Base-by-base conservation (phyloP, 1,139 yeast genomes). In the Blastobotrys persicus region DNA sequence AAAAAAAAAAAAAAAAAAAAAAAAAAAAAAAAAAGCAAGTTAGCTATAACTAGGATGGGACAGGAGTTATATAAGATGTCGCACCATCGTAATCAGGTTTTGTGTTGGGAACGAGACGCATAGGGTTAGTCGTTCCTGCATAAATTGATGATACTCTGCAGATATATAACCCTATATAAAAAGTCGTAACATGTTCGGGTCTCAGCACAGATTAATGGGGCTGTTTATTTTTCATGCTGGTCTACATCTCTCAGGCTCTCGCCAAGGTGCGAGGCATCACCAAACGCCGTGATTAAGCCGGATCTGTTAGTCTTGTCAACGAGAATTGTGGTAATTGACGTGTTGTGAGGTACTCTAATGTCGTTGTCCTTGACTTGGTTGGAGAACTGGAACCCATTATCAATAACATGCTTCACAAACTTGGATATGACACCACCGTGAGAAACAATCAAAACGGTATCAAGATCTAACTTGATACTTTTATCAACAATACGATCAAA, bases 391-490 rank as follows among this genome's bases (percentile, higher is more conserved):
- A 56, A 80, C 4, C 67, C 64, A 44, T 64, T 59, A 2, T 60
- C 58, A 51, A 77, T 70, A 35, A 79, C 64, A 53, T 77, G 72
- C 47, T 79, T 58, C 62, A 64, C 52, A 61, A 84, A 75, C 43
- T 81, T 77, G 47, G 88, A 77, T 31, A 89, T 81, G 1, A 88
- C 88, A 4, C 96, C 96, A 16, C 97, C 97, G 63, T 89, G 97
- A 11, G 92, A 81, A 50, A 92, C 82, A 20, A 88, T 55, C 23
- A 83, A 71, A 1, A 85, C 75, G 53, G 84, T 85, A 42, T 67
- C 64, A 53, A 71, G 65, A 16, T 65, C 65, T 2, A 68, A 61
- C 0, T 59, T 60, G 1, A 60, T 55, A 7, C 79, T 71, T 13
- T 68, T 67, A 5, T 69, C 68, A 2, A 81, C 61, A 0, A 82